A percentile compares a stretch with the other conserved stretches of the same genome.
These are phyloP conservation scores for Gossypium davidsonii DNA, from an alignment of 441 rosid species.

Conservation along the genomic window DNA sequence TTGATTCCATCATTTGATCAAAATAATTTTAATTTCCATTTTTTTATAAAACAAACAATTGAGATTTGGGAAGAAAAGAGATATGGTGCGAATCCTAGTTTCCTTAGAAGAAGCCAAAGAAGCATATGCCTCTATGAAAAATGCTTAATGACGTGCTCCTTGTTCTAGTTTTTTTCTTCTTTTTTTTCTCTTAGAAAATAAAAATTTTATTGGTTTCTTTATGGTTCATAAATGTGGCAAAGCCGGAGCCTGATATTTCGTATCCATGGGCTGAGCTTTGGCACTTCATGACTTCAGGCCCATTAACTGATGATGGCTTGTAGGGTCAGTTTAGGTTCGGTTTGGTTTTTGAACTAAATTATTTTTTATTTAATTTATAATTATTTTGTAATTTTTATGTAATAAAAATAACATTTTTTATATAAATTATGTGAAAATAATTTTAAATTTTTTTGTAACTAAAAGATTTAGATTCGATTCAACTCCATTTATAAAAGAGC, in stretches of 20 bases:
- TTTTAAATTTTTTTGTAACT: no score
- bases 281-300: no score
- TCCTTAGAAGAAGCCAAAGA: neutral
- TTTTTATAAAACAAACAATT: neutral
- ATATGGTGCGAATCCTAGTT: neutral
- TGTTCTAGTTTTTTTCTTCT: neutral
- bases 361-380: no score
- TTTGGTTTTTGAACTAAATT: no score
- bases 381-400: no score
- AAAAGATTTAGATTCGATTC: no score
- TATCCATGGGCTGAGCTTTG: neutral
- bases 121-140: neutral
- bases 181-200: neutral
- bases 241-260: neutral
- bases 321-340: no score
- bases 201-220: neutral
- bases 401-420: no score
- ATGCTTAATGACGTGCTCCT: neutral
- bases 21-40: neutral
- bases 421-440: no score
- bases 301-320: no score
- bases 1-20: conserved; percentile 44
- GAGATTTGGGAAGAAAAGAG: neutral
- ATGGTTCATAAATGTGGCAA: neutral
- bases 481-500: no score